Evolutionary conservation across 257 asterid species (phyloP).

Genomic region (Scutellaria barbata): DNA sequence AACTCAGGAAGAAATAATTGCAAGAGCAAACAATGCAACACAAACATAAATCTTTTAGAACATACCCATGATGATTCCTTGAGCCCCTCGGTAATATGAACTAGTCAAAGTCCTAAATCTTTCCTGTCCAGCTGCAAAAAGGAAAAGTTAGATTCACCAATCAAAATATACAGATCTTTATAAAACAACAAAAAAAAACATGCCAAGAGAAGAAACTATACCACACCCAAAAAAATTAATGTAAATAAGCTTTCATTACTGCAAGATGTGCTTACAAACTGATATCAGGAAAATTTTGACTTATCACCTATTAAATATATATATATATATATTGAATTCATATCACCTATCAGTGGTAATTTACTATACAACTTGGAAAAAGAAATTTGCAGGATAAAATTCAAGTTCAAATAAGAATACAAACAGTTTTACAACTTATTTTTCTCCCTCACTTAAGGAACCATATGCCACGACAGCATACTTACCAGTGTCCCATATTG

Average conservation of each 20-base stretch:
- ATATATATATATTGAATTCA: too few relatives aligned
- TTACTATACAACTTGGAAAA: background rate
- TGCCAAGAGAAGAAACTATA: background rate
- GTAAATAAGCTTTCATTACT: background rate
- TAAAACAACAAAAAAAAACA: background rate
- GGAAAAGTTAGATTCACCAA: slow-evolving; percentile 20
- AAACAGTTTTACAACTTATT: background rate
- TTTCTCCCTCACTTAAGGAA: background rate
- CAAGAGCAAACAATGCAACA: slow-evolving; percentile 17
- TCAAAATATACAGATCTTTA: slow-evolving; percentile 17
- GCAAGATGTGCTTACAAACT: background rate
- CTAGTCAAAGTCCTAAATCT: slow-evolving; percentile 75
- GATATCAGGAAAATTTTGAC: background rate
- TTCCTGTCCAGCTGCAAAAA: slow-evolving; percentile 70
- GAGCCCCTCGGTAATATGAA: slow-evolving; percentile 74
- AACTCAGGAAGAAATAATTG: background rate
- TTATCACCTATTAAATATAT: background rate
- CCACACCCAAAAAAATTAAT: too few relatives aligned
- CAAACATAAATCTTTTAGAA: background rate
- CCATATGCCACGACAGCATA: slow-evolving; percentile 7
- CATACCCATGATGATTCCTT: slow-evolving; percentile 73
- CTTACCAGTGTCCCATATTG: slow-evolving; percentile 99
- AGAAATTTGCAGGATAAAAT: background rate
- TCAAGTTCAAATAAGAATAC: background rate
- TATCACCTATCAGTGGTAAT: background rate